Evolutionary conservation across 345 rosid genomes (phyloP).

Genomic region (Raphanus raphanistrum): DNA sequence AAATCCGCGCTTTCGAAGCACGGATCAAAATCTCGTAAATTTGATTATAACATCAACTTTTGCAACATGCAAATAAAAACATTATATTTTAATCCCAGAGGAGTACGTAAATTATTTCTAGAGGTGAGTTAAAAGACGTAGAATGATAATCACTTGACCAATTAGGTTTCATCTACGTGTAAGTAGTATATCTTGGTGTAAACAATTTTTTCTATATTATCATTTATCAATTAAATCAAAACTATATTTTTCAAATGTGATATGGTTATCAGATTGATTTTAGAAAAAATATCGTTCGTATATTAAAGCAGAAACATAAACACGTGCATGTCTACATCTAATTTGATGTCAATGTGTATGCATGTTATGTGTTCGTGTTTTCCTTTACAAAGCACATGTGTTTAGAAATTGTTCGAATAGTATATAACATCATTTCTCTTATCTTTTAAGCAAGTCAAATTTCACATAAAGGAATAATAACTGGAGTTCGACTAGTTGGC

Average conservation of each 20-base stretch:
- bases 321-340: background rate
- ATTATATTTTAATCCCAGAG: background rate
- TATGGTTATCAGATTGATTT: background rate
- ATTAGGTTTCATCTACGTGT: background rate
- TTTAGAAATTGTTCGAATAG: background rate
- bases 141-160: background rate
- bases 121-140: background rate
- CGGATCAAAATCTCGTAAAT: background rate
- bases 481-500: constrained; percentile 18
- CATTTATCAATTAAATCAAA: background rate
- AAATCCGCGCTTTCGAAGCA: too few species aligned
- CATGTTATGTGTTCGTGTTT: background rate
- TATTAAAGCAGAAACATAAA: background rate
- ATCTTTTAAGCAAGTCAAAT: constrained; percentile 16
- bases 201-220: too few species aligned
- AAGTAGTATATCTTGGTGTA: background rate
- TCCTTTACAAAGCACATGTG: background rate
- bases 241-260: background rate
- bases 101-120: background rate
- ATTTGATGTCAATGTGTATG: background rate
- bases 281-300: background rate
- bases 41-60: background rate
- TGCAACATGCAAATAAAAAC: constrained; percentile 19
- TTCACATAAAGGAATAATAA: background rate
- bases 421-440: background rate